Evolutionary conservation across 2,329 filamentous ascomycete species (phyloP), one percentile per base, ranked within the genome.

Genomic region (Pyrenophora tritici-repentis): DNA sequence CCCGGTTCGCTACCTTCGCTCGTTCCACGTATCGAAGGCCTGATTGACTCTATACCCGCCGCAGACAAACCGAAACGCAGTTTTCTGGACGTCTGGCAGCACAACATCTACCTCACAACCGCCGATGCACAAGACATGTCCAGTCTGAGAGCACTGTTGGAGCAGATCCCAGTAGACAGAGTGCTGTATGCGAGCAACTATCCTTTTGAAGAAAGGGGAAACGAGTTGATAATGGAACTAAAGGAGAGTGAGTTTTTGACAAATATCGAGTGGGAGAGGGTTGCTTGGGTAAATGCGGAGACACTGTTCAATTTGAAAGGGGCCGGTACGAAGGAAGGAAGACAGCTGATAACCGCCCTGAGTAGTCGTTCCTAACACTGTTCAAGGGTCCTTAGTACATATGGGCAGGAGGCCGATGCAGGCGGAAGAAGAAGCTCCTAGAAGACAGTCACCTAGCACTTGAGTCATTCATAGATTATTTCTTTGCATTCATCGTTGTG

Each of bases 181-280:
- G 75, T 86, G 1, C 47, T 86, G 61, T 85, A 81, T 59, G 83
- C 79, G 53, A 78, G 84, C 8, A 82, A 85, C 58, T 85, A 84
- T 57, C 83, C 83, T 0, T 83, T 84, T 42, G 75, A 75, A 36
- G 71, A 70, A 41, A 83, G 78, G 51, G 82, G 81, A 0, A 64
- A 73, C 22, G 70, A 67, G 7, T 83, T 80, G 58, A 70, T 85
- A 45, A 61, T 75, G 42, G 78, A 81, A 52, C 63, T 85, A 35
- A 71, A 74, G 48, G 63, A 72, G 37, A 83, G 81, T 55, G 79
- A 77, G 0, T 60, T 84, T 58, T 73, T 86, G 26, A 76, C 65
- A 1, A 65, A 72, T 24, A 76, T 81, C 42, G 76, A 82, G 46
- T 73, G 82, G 58, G 76, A 80, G 38, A 71, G 66, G 35, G 78